A percentile compares a stretch with the other conserved stretches of the same genome.
These are phyloP conservation scores for Nakataea oryzae DNA, from an alignment of 2,329 filamentous ascomycete species.

Conservation along the genomic window DNA sequence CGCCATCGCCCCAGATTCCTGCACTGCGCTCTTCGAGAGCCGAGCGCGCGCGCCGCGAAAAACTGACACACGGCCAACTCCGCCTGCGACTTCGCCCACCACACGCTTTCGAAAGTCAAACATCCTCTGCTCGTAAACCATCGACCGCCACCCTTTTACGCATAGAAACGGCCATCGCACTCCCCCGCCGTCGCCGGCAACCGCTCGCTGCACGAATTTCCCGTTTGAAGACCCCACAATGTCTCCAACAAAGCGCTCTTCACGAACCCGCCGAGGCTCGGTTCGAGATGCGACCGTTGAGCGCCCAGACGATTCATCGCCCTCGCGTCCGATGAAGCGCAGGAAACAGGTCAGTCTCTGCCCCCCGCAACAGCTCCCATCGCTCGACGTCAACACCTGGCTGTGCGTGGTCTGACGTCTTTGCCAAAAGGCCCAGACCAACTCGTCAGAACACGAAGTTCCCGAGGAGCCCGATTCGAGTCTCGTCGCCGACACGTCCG, in stretches of 20 bases:
- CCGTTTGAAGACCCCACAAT: neutral
- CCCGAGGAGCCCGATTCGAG: constrained; percentile 34
- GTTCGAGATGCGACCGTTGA: constrained; percentile 13
- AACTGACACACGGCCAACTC: neutral
- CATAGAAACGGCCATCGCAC: neutral
- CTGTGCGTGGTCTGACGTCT: neutral
- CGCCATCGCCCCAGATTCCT: neutral
- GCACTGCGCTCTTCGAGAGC: neutral
- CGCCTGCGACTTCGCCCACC: neutral
- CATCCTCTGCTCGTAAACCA: neutral
- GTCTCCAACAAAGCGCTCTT: constrained; percentile 3
- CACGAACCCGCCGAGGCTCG: neutral
- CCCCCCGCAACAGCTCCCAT: neutral
- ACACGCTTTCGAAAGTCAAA: neutral
- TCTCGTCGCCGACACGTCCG: constrained; percentile 28
- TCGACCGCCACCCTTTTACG: too few relatives aligned
- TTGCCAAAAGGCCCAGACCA: constrained; percentile 8
- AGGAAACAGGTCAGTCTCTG: constrained; percentile 44
- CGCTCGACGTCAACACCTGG: neutral
- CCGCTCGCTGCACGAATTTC: neutral
- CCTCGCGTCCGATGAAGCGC: constrained; percentile 52
- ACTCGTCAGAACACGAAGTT: constrained; percentile 17
- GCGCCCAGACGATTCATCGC: constrained; percentile 39
- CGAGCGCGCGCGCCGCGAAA: neutral
- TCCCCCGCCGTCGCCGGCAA: neutral